Evolutionary conservation across 2,329 filamentous ascomycete species (phyloP), one percentile per base, ranked within the genome.

Genomic region (Stemphylium vesicarium): DNA sequence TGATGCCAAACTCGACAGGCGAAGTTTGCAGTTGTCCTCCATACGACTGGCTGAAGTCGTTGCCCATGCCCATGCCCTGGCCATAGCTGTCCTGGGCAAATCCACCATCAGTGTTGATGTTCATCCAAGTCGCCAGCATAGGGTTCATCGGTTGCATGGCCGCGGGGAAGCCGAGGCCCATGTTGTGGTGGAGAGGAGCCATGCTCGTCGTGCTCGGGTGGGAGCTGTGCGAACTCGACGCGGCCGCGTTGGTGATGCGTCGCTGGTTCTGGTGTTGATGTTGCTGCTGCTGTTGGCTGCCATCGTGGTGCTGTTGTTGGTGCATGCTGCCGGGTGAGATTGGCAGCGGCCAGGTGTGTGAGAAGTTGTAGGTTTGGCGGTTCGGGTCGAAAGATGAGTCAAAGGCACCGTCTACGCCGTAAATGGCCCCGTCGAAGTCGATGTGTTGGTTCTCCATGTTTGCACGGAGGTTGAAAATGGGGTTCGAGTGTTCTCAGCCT

Each of bases 1-100:
- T 78, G 70, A 81, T 75, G 45, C 55, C 59, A 66, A 79, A 80
- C 50, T 81, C 78, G 45, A 81, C 73, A 4, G 79, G 78, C 53
- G 80, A 81, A 1, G 75, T 68, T 57, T 80, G 77, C 46, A 82
- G 63, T 37, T 74, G 75, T 15, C 65, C 72, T 48, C 70, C 75
- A 55, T 77, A 81, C 4, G 73, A 68, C 11, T 73, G 62, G 49
- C 68, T 69, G 66, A 76, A 79, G 54, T 74, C 66, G 52, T 75
- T 60, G 53, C 71, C 65, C 68, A 77, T 71, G 47, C 63, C 64
- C 59, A 70, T 69, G 37, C 56, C 54, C 40, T 65, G 61, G 2
- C 57, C 53, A 32, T 61, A 67, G n/a, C 53, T 53, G 46, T 76
- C 69, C 24, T 65, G 64, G 42, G 70, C 57, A 53, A 69, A 75